phyloP scores from a whole-genome alignment of 2,329 filamentous ascomycete species.

The Cladorrhinum sp. region DNA sequence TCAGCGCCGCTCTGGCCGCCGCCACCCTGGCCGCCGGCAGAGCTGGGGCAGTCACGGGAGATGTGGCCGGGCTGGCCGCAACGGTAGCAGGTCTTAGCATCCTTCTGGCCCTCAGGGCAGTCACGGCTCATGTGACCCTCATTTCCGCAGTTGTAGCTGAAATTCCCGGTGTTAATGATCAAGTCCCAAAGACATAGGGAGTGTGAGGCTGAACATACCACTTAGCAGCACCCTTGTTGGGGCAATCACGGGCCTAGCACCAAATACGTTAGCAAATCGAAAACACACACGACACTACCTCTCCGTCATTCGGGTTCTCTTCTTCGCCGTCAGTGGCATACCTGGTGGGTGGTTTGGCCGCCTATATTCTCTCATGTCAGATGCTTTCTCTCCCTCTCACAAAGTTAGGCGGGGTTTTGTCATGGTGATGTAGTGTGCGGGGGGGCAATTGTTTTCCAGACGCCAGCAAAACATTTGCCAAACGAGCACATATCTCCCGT shows the following conservation, averaged over 20 bases:
- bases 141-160: slow-evolving; percentile 76
- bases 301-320: slow-evolving; percentile 16
- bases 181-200: neutral
- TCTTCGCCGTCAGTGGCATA: slow-evolving; percentile 43
- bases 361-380: slow-evolving; percentile 48
- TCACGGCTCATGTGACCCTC: slow-evolving; percentile 86
- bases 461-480: slow-evolving; percentile 9
- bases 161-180: slow-evolving; percentile 16
- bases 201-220: slow-evolving; percentile 54
- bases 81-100: slow-evolving; percentile 74
- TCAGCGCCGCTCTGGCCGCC: slow-evolving; percentile 56
- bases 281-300: slow-evolving; percentile 20
- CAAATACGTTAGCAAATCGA: slow-evolving; percentile 30
- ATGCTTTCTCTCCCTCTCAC: slow-evolving; percentile 31
- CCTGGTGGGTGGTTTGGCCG: slow-evolving; percentile 72
- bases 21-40: slow-evolving; percentile 47
- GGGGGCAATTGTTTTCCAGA: slow-evolving; percentile 10
- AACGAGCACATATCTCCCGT: slow-evolving; percentile 2
- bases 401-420: slow-evolving; percentile 18
- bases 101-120: slow-evolving; percentile 84
- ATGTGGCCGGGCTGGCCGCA: slow-evolving; percentile 86
- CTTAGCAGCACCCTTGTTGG: slow-evolving; percentile 77
- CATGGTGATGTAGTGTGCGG: slow-evolving; percentile 15
- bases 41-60: slow-evolving; percentile 76
- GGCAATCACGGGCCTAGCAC: slow-evolving; percentile 74